Evolutionary conservation across 2,329 filamentous ascomycete genomes (phyloP).

Genomic region (Cladosporium halotolerans): DNA sequence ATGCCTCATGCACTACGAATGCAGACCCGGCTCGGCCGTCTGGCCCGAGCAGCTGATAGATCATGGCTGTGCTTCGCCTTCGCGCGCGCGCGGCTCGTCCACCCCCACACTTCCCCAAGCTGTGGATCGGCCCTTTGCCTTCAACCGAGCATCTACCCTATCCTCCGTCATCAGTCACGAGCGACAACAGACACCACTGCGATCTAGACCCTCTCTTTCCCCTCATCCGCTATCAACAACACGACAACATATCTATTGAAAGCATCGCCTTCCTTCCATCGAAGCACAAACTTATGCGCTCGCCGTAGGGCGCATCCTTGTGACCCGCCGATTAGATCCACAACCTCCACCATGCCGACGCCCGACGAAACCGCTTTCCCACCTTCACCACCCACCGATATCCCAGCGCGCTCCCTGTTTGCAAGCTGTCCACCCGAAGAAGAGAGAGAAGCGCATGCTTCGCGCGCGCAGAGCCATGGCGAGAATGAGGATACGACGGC

Average conservation of each 20-base stretch:
- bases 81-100: not conserved
- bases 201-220: not conserved
- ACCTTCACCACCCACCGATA: slow-evolving; percentile 16
- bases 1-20: too few relatives aligned
- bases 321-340: slow-evolving; percentile 8
- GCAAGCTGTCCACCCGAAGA: slow-evolving; percentile 42
- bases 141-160: slow-evolving; percentile 7
- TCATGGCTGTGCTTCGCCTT: not conserved
- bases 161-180: slow-evolving; percentile 7
- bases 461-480: slow-evolving; percentile 19
- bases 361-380: slow-evolving; percentile 13
- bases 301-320: slow-evolving; percentile 1
- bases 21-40: too few relatives aligned
- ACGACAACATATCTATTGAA: too few relatives aligned
- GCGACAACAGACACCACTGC: not conserved
- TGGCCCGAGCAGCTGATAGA: too few relatives aligned
- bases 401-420: slow-evolving; percentile 19
- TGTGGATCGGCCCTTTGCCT: slow-evolving; percentile 4
- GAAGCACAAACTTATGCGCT: not conserved
- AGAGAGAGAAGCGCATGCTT: slow-evolving; percentile 17
- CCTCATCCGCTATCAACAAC: not conserved
- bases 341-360: slow-evolving; percentile 18
- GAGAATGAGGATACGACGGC: slow-evolving; percentile 25
- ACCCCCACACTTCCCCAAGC: slow-evolving; percentile 6
- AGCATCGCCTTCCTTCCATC: not conserved